phyloP scores from a whole-genome alignment of 202 grass and related monocot species.

The Zoysia matrella region DNA sequence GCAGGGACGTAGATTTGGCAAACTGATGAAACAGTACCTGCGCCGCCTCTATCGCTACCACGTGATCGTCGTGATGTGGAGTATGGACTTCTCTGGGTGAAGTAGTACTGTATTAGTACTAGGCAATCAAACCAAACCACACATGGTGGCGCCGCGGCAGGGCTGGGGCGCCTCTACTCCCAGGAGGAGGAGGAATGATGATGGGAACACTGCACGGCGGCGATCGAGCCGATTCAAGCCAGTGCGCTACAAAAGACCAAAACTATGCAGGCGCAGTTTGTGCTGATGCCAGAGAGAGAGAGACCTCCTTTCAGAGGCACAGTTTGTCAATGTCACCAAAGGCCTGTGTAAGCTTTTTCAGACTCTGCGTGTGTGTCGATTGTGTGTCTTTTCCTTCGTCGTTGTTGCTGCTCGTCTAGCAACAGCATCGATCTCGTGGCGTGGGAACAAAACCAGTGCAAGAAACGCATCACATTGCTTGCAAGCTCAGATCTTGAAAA shows the following conservation, averaged over 20 bases:
- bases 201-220: slow-evolving; percentile 34
- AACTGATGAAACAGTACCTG: not conserved
- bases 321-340: slow-evolving; percentile 59
- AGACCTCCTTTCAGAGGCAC: slow-evolving; percentile 53
- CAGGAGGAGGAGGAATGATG: slow-evolving; percentile 36
- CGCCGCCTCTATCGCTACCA: not conserved
- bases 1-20: not conserved
- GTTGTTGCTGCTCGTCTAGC: not conserved
- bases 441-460: too few species aligned
- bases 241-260: slow-evolving; percentile 48
- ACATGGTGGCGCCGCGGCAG: slow-evolving; percentile 34
- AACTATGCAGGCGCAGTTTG: slow-evolving; percentile 35
- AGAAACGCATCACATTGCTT: too few species aligned
- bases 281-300: slow-evolving; percentile 26
- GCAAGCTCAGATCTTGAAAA: too few species aligned
- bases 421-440: too few species aligned
- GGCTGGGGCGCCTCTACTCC: slow-evolving; percentile 29
- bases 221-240: slow-evolving; percentile 34
- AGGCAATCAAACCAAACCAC: slow-evolving; percentile 17
- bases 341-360: slow-evolving; percentile 50
- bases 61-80: not conserved
- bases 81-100: not conserved
- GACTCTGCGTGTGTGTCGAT: slow-evolving; percentile 15
- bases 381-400: slow-evolving; percentile 30
- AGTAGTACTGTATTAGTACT: not conserved